Conservation (phyloP, 1,139 yeast genomes). For the Yamadazyma jaroonii region DNA sequence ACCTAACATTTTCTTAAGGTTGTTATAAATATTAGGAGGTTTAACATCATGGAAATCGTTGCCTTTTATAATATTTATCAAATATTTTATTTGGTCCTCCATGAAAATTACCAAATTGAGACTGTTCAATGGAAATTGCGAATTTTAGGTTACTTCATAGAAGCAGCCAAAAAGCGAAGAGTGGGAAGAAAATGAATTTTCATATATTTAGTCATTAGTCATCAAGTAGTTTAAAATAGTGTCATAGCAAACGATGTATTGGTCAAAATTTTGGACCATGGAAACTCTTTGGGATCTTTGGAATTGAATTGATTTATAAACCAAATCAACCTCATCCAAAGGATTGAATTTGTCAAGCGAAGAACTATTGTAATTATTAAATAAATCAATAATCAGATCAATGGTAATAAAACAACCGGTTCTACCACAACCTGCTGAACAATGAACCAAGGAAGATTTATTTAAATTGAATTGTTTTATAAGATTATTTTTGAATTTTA, state of each 20-base stretch:
- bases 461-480: slow-evolving; percentile 17
- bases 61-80: slow-evolving; percentile 16
- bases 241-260: slow-evolving; percentile 43
- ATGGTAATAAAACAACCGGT: slow-evolving; percentile 75
- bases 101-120: slow-evolving; percentile 12
- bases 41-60: slow-evolving; percentile 16
- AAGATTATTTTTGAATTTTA: slow-evolving; percentile 46
- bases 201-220: slow-evolving; percentile 5
- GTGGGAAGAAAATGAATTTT: neutral
- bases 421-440: slow-evolving; percentile 85
- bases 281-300: slow-evolving; percentile 44
- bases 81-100: slow-evolving; percentile 16
- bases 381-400: slow-evolving; percentile 24
- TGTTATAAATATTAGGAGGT: slow-evolving; percentile 12
- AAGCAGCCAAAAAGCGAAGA: neutral
- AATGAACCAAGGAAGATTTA: slow-evolving; percentile 47
- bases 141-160: neutral
- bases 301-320: slow-evolving; percentile 42
- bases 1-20: slow-evolving; percentile 15
- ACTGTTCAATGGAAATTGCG: slow-evolving; percentile 11
- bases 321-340: slow-evolving; percentile 43
- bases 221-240: slow-evolving; percentile 29
- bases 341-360: slow-evolving; percentile 16
- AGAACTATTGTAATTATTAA: slow-evolving; percentile 7
- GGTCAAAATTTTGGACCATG: slow-evolving; percentile 48